A percentile compares a stretch with the other conserved stretches of the same genome.
phyloP scores from a whole-genome alignment of 768 basidiomycete genomes.

The Amanita thiersii region DNA sequence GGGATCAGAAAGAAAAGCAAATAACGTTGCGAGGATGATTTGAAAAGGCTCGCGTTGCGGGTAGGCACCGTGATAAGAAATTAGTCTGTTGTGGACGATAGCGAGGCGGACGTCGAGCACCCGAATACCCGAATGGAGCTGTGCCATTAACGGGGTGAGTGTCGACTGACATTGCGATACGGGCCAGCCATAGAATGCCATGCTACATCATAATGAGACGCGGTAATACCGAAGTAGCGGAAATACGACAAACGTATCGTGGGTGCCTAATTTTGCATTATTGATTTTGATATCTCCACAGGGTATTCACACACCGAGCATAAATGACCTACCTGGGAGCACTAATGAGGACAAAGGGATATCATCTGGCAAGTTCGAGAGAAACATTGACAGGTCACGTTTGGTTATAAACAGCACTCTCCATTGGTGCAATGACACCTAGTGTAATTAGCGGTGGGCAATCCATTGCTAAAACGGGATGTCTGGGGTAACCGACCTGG shows the following conservation, averaged over 20 bases:
- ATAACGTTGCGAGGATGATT: conserved; percentile 51
- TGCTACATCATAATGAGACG: conserved; percentile 27
- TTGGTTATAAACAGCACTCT: conserved; percentile 51
- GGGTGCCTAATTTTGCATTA: conserved; percentile 52
- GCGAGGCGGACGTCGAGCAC: conserved; percentile 77
- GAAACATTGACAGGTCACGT: conserved; percentile 48
- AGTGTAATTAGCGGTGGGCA: not conserved
- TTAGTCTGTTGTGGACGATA: conserved; percentile 50
- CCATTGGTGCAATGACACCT: not conserved
- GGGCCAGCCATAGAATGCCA: conserved; percentile 83
- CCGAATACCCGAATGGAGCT: conserved; percentile 73
- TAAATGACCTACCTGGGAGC: conserved; percentile 55
- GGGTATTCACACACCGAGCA: too few relatives aligned
- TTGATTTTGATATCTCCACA: conserved; percentile 13
- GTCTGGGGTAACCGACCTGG: not conserved
- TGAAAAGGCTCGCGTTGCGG: conserved; percentile 65
- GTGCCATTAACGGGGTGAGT: conserved; percentile 50
- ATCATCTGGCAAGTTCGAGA: conserved; percentile 55
- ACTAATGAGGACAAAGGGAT: conserved; percentile 64
- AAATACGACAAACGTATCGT: conserved; percentile 58
- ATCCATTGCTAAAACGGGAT: not conserved
- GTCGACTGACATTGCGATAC: conserved; percentile 80
- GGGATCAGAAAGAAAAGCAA: conserved; percentile 55
- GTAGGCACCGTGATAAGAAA: conserved; percentile 74
- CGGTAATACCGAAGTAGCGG: not conserved